Conservation (phyloP, 2,329 filamentous ascomycete genomes). For the Periconia sp. region DNA sequence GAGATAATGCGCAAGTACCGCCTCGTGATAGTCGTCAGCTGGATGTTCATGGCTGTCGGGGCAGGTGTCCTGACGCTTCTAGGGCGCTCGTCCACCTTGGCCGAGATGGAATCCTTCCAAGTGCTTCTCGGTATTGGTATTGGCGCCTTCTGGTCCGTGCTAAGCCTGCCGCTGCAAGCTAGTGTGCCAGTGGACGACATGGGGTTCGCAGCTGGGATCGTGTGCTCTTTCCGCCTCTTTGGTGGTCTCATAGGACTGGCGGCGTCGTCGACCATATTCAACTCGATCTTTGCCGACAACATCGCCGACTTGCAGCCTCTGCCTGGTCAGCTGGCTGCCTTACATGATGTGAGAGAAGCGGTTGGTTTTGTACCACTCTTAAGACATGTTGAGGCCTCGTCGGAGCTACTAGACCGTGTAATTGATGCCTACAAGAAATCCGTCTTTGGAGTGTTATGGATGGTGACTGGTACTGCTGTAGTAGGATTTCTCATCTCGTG, state of each 20-base stretch:
- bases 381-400: too few relatives aligned
- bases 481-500: too few relatives aligned
- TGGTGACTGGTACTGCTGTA: too few relatives aligned
- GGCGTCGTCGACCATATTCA: conserved; percentile 44
- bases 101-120: neutral
- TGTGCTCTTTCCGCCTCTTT: conserved; percentile 45
- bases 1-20: conserved; percentile 1
- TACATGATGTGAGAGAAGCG: too few relatives aligned
- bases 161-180: neutral
- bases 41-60: neutral
- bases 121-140: neutral
- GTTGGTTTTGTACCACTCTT: too few relatives aligned
- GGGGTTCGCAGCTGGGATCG: conserved; percentile 42
- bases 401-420: too few relatives aligned
- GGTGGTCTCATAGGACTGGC: conserved; percentile 47
- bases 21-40: neutral
- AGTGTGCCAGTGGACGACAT: conserved; percentile 37
- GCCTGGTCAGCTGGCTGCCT: too few relatives aligned
- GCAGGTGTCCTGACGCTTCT: neutral
- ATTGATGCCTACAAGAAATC: too few relatives aligned
- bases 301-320: too few relatives aligned
- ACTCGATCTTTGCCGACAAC: too few relatives aligned
- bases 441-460: too few relatives aligned
- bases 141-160: neutral
- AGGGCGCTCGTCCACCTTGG: neutral